Evolutionary conservation across 805 yeast genomes (phyloP).

Genomic region (Candida wancherniae): DNA sequence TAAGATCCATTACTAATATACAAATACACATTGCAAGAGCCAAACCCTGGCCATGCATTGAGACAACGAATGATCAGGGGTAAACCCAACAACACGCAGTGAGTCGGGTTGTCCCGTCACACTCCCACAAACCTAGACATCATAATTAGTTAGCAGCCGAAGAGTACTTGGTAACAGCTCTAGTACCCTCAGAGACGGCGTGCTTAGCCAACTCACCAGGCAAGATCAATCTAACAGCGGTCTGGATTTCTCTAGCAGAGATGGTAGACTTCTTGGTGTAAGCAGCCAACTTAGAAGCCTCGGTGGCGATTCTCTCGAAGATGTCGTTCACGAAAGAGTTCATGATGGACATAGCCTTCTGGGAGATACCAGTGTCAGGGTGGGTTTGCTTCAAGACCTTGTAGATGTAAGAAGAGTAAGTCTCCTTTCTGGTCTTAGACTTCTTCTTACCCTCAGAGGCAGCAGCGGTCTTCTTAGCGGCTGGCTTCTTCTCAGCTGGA

Average conservation of each 20-base stretch:
- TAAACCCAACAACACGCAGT: slow-evolving; percentile 16
- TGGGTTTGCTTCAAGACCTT: slow-evolving; percentile 37
- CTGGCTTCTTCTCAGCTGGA: slow-evolving; percentile 39
- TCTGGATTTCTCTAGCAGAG: slow-evolving; percentile 36
- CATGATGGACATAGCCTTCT: slow-evolving; percentile 38
- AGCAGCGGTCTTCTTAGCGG: slow-evolving; percentile 33
- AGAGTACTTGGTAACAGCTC: slow-evolving; percentile 38
- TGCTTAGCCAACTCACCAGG: slow-evolving; percentile 39
- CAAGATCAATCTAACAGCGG: slow-evolving; percentile 37
- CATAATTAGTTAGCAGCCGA: slow-evolving; percentile 31
- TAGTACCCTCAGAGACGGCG: slow-evolving; percentile 38
- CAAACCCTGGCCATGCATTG: slow-evolving; percentile 17
- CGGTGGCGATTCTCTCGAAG: slow-evolving; percentile 34
- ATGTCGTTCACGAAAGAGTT: slow-evolving; percentile 36
- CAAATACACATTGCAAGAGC: slow-evolving; percentile 20
- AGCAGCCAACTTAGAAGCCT: slow-evolving; percentile 37
- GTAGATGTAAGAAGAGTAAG: slow-evolving; percentile 36
- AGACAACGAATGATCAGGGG: slow-evolving; percentile 12
- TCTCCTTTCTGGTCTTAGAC: slow-evolving; percentile 36
- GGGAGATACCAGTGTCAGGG: slow-evolving; percentile 38
- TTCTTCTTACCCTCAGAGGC: slow-evolving; percentile 30
- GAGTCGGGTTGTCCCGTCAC: slow-evolving; percentile 1
- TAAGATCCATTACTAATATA: slow-evolving; percentile 22
- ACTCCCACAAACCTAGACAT: slow-evolving; percentile 14
- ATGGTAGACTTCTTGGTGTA: slow-evolving; percentile 38